Evolutionary conservation across 2,329 filamentous ascomycete species (phyloP).

Genomic region (Claviceps paspali): DNA sequence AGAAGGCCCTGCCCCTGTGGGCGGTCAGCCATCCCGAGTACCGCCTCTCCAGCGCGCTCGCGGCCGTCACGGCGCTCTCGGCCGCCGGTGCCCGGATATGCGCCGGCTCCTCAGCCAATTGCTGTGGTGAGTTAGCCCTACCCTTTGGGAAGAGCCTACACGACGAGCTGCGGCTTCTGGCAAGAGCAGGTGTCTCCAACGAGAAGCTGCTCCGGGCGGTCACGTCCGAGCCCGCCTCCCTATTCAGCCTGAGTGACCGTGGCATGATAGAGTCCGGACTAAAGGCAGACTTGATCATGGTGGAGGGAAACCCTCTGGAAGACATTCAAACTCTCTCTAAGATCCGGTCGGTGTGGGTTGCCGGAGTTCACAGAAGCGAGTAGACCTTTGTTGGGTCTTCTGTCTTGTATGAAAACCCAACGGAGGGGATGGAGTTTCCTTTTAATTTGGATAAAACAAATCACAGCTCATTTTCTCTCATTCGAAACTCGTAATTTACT

Average conservation of each 20-base stretch:
- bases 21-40: neutral
- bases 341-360: slow-evolving; percentile 1
- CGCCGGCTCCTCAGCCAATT: slow-evolving; percentile 17
- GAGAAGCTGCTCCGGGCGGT: slow-evolving; percentile 10
- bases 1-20: slow-evolving; percentile 7
- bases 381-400: neutral
- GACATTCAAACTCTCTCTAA: slow-evolving; percentile 11
- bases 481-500: too few relatives aligned
- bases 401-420: too few relatives aligned
- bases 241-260: slow-evolving; percentile 13
- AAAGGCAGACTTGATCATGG: slow-evolving; percentile 16
- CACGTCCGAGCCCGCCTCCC: slow-evolving; percentile 8
- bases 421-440: too few relatives aligned
- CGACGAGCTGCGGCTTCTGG: slow-evolving; percentile 11
- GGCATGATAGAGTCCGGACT: slow-evolving; percentile 12
- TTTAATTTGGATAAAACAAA: too few relatives aligned
- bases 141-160: slow-evolving; percentile 11
- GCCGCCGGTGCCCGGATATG: slow-evolving; percentile 15
- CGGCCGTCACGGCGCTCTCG: slow-evolving; percentile 12
- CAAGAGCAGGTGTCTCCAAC: slow-evolving; percentile 10
- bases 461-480: too few relatives aligned
- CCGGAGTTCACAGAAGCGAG: neutral
- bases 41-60: slow-evolving; percentile 11
- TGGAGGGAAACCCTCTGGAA: slow-evolving; percentile 15
- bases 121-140: neutral